Percentiles rank a stretch among this genome's conserved stretches.
These are phyloP conservation scores for Serendipita sp. DNA, from an alignment of 768 basidiomycete species.

Conservation along the genomic window DNA sequence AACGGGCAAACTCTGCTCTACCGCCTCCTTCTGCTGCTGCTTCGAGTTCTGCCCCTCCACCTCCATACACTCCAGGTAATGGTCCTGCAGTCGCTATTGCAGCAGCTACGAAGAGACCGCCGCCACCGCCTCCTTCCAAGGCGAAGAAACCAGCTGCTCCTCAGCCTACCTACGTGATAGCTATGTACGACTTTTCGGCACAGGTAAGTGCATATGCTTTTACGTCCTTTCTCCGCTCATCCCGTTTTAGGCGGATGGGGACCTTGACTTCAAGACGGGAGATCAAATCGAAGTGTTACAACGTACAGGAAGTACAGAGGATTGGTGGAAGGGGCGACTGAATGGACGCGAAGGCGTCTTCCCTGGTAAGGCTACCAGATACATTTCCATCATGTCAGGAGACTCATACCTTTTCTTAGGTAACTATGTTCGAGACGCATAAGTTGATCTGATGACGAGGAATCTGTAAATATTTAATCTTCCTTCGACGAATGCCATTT, in stretches of 20 bases:
- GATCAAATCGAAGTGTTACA: slow-evolving; percentile 85
- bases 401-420: neutral
- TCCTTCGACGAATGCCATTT: no score
- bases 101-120: slow-evolving; percentile 49
- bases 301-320: slow-evolving; percentile 63
- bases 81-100: slow-evolving; percentile 20
- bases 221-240: neutral
- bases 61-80: slow-evolving; percentile 22
- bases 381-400: neutral
- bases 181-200: slow-evolving; percentile 86
- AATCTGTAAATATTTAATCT: neutral
- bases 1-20: slow-evolving; percentile 26
- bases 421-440: slow-evolving; percentile 35
- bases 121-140: slow-evolving; percentile 65
- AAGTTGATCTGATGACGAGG: slow-evolving; percentile 3
- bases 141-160: slow-evolving; percentile 60
- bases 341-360: slow-evolving; percentile 78
- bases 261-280: slow-evolving; percentile 76
- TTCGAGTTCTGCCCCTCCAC: slow-evolving; percentile 28
- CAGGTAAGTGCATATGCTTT: slow-evolving; percentile 36
- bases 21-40: slow-evolving; percentile 12
- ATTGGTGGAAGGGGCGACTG: slow-evolving; percentile 93
- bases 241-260: slow-evolving; percentile 57
- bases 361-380: slow-evolving; percentile 39
- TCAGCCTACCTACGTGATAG: slow-evolving; percentile 62